Percentiles rank a stretch among this genome's conserved stretches.
phyloP scores from a whole-genome alignment of 139 green algal species.

The Chlamydomonas sp. region DNA sequence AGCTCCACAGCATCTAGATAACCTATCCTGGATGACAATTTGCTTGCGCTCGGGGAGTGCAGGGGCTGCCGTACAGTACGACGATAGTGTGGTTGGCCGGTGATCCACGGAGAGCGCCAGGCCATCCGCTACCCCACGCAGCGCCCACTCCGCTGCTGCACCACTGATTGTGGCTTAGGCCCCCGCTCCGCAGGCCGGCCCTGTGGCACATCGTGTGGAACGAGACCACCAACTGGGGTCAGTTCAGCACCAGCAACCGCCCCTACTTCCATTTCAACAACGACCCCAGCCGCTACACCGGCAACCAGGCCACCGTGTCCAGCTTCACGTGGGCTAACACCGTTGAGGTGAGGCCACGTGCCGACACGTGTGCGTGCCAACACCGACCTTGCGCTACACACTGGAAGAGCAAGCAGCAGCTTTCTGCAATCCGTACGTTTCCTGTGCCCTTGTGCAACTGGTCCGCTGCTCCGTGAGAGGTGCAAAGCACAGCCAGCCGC shows the following conservation, averaged over 20 bases:
- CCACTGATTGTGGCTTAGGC: not conserved
- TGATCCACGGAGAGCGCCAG: not conserved
- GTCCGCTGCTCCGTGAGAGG: too few species aligned
- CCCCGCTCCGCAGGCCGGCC: not conserved
- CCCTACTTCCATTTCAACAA: slow-evolving; percentile 11
- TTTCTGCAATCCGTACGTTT: too few species aligned
- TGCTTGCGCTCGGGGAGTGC: not conserved
- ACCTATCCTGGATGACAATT: not conserved
- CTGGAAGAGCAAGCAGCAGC: too few species aligned
- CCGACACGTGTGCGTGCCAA: too few species aligned
- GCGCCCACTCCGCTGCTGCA: too few species aligned
- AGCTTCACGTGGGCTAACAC: slow-evolving; percentile 6
- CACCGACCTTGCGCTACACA: too few species aligned
- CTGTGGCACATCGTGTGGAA: slow-evolving; percentile 37
- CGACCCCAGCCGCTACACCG: not conserved
- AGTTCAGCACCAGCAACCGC: not conserved
- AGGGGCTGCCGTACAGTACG: not conserved
- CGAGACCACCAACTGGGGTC: not conserved
- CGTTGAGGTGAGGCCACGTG: slow-evolving; percentile 8
- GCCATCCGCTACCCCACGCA: not conserved
- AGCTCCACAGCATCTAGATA: not conserved
- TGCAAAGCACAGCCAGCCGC: not conserved
- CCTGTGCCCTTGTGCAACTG: too few species aligned
- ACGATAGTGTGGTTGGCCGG: not conserved
- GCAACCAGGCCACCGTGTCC: not conserved